A percentile compares a stretch with the other conserved stretches of the same genome.
These are phyloP conservation scores for Alternaria sp. DNA, from an alignment of 2,329 filamentous ascomycete genomes.

Conservation along the genomic window DNA sequence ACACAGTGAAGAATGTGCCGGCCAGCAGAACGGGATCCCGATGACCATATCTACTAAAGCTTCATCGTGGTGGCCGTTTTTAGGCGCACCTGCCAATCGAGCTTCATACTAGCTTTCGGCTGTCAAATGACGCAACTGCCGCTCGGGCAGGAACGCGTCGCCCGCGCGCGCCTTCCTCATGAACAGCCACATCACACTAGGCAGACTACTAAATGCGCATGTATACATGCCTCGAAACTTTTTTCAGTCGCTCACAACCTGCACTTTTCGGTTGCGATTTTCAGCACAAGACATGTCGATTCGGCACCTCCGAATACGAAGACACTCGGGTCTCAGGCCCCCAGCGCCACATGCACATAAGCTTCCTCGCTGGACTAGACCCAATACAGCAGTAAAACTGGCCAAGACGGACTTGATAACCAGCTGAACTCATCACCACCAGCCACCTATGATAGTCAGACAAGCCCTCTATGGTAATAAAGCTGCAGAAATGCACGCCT, in stretches of 20 bases:
- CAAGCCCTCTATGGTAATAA: slow-evolving; percentile 28
- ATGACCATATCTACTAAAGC: neutral
- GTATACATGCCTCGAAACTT: neutral
- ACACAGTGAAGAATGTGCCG: too few relatives aligned
- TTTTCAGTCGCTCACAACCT: neutral
- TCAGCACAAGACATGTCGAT: neutral
- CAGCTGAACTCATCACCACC: neutral
- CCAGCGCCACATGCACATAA: neutral
- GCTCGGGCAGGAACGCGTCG: neutral
- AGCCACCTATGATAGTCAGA: neutral
- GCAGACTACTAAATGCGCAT: neutral
- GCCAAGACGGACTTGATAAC: slow-evolving; percentile 20
- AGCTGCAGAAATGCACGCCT: slow-evolving; percentile 15
- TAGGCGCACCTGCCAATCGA: neutral
- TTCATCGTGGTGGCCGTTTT: neutral
- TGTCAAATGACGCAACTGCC: neutral
- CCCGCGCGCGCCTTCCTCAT: neutral
- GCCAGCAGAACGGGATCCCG: too few relatives aligned
- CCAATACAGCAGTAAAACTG: slow-evolving; percentile 13
- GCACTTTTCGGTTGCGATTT: neutral
- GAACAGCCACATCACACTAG: neutral
- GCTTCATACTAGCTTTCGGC: neutral
- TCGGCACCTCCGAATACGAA: neutral
- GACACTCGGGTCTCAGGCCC: neutral
- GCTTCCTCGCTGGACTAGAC: slow-evolving; percentile 4